Base-by-base conservation (phyloP, 192 early-diverging fungal species). In the Oehlia diaphana region DNA sequence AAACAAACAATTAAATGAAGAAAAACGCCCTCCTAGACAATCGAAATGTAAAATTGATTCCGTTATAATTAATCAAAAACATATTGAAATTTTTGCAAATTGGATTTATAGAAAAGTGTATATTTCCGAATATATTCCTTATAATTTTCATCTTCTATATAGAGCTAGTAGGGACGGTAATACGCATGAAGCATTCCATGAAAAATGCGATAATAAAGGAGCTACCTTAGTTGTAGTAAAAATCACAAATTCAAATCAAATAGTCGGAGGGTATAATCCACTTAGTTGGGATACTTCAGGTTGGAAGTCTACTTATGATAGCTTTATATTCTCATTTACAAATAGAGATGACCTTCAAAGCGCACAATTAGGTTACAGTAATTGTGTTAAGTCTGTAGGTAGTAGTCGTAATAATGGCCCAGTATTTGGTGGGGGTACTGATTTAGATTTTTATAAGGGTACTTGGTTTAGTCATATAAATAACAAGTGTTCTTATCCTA, bases 231-330 rank as follows among this genome's bases (percentile, higher is more conserved):
- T 72, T 44, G 1, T 50, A 50, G 4, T 50, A 50, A 72, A 72
- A 72, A 35, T 72, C 5, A 0, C 7, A 9, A 10, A 37, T 4
- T 26, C 21, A 3, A 3, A n/a, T 4, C 31, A 72, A 42, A 72
- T 72, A 10, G 12, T 72, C 3, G 69, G 69, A n/a, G 69, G 69
- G 14, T 72, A 72, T 72, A 72, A 47, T 42, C 70, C 70, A n/a
- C 12, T 42, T 14, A 7, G 0, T 28, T 65, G 64, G 64, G n/a
- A 31, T 16, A 0, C 26, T 26, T 26, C 2, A 50, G 0, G 6
- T 42, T 2, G 3, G 2, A 50, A 50, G 1, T 50, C 13, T 14
- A 50, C 49, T 50, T 2, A 50, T 10, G 49, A 50, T 50, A 50
- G 10, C 14, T 50, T 50, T 50, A 1, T 50, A 50, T 50, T 50